Evolutionary conservation across 148 eudicot genomes (phyloP), one percentile per base, ranked within the genome.

Genomic region (Persicaria maculosa): DNA sequence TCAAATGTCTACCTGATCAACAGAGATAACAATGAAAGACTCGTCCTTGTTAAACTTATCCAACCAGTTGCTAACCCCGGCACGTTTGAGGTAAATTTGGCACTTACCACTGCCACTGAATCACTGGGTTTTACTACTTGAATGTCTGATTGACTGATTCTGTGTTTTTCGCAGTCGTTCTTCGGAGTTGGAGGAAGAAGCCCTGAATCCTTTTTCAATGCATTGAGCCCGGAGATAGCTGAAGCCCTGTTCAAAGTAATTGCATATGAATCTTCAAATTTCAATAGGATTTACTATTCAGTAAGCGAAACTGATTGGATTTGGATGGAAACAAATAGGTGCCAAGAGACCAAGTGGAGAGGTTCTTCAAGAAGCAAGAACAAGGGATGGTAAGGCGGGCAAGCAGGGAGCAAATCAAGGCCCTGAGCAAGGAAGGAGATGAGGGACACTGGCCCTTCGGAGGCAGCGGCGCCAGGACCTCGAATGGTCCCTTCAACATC

Each of bases 221-320:
- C 86, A 45, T 88, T 95, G 77, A 88, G 89, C 84, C 15, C 71
- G 31, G 93, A 86, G 20, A 71, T 92, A 43, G 91, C 92, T 11
- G 90, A 88, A 85, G 93, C 97, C 7, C 86, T 88, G 47, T 86
- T 87, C 59, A 87, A 90, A 69, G 98, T 91, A 83, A 70, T 17
- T 36, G n/a, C 47, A 36, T 43, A 31, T 45, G 48, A 12, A 31
- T 15, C 12, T 8, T 7, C n/a, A 31, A 31, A 31, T 31, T 31
- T 31, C 40, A 31, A 1, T 31, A 31, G 40, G 40, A 31, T 31
- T 31, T 31, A 31, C 40, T 31, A 31, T 31, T 31, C 10, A 68
- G 48, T 1, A 15, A 40, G 4, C 14, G 46, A 17, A 44, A 10
- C 72, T n/a, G 45, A 47, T 9, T 69, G 22, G 9, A 16, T 44